Conservation (phyloP, 1,284 basidiomycete species). For the Apiotrichum gracile region DNA sequence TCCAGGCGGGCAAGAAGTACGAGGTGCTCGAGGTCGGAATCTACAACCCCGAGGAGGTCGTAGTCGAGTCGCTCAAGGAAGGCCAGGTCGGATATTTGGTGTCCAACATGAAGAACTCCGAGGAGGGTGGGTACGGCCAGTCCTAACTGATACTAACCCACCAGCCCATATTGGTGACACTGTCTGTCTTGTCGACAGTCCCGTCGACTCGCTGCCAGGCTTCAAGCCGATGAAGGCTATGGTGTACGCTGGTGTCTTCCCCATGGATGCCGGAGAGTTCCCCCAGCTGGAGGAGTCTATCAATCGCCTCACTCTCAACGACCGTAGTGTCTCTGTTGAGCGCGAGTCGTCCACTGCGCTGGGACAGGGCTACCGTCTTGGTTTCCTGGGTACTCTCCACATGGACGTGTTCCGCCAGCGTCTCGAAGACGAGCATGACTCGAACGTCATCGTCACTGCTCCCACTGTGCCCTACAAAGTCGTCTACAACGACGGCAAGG, state of each 20-base stretch:
- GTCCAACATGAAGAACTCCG: slow-evolving; percentile 97
- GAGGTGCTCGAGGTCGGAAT: slow-evolving; percentile 89
- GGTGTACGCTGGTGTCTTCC: slow-evolving; percentile 95
- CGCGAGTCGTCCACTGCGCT: slow-evolving; percentile 89
- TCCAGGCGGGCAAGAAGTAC: slow-evolving; percentile 81
- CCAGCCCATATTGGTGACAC: slow-evolving; percentile 67
- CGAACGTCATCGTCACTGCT: slow-evolving; percentile 81
- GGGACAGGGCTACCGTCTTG: slow-evolving; percentile 90
- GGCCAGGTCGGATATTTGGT: slow-evolving; percentile 86
- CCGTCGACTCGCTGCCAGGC: slow-evolving; percentile 79
- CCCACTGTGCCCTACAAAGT: slow-evolving; percentile 93
- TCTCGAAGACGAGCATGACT: slow-evolving; percentile 92
- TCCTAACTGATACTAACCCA: neutral
- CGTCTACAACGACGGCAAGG: slow-evolving; percentile 63
- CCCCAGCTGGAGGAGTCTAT: slow-evolving; percentile 93
- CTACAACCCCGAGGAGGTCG: slow-evolving; percentile 81
- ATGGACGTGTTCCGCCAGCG: slow-evolving; percentile 88
- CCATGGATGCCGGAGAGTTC: slow-evolving; percentile 86
- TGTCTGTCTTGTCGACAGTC: slow-evolving; percentile 67
- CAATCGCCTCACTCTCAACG: slow-evolving; percentile 53
- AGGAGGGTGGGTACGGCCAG: slow-evolving; percentile 64
- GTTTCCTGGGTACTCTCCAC: slow-evolving; percentile 92
- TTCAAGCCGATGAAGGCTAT: slow-evolving; percentile 92
- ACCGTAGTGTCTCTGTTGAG: slow-evolving; percentile 68
- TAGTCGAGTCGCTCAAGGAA: slow-evolving; percentile 63